Conservation (phyloP, 345 rosid genomes). For the Camelina sativa region DNA sequence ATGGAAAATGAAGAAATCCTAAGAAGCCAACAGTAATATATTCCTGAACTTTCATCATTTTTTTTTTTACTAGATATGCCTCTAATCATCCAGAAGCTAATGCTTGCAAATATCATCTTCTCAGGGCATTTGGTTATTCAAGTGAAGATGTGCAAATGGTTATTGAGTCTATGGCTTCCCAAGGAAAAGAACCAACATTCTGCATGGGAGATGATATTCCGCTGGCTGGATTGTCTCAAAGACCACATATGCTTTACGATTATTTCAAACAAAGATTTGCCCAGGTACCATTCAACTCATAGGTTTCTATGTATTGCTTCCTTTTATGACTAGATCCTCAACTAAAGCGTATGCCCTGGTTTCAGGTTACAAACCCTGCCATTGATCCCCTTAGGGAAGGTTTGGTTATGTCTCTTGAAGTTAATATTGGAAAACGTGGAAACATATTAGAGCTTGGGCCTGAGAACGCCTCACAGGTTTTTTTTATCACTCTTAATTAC, state of each 20-base stretch:
- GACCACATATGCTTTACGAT: conserved; percentile 91
- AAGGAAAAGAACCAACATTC: conserved; percentile 98
- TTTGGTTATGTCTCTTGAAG: conserved; percentile 97
- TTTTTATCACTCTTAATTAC: neutral
- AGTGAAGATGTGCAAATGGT: conserved; percentile 99
- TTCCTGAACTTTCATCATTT: conserved; percentile 25
- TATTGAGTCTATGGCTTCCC: conserved; percentile 94
- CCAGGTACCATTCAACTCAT: conserved; percentile 59
- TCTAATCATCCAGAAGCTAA: neutral
- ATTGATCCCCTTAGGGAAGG: conserved; percentile 99
- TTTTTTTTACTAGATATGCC: neutral
- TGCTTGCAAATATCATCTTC: conserved; percentile 9
- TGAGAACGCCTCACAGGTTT: conserved; percentile 92
- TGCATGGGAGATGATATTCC: conserved; percentile 99
- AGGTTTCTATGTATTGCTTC: too few species aligned
- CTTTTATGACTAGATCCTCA: neutral
- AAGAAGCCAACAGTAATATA: conserved; percentile 88
- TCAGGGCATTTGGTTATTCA: conserved; percentile 95
- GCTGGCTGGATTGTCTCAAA: conserved; percentile 83
- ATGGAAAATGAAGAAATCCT: conserved; percentile 83
- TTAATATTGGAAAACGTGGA: conserved; percentile 91
- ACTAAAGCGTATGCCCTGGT: conserved; percentile 13
- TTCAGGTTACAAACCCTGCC: conserved; percentile 97
- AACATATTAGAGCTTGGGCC: conserved; percentile 93
- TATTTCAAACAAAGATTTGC: conserved; percentile 99